Evolutionary conservation across 129 eudicot species (phyloP), one percentile per base, ranked within the genome.

Genomic region (Solidago caesia): DNA sequence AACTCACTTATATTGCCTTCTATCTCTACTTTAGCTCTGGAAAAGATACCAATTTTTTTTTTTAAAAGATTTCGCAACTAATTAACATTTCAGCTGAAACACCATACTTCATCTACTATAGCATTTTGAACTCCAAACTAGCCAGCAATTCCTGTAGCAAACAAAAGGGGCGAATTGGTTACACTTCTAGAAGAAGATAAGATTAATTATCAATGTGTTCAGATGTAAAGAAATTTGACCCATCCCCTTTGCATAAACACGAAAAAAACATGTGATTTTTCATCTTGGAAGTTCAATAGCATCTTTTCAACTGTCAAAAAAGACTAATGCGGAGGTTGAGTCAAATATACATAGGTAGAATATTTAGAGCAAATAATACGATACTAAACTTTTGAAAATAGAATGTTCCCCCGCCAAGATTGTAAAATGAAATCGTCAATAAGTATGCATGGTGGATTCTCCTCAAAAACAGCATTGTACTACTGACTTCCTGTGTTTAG

Each of bases 121-220:
- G 74, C 63, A 43, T 52, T 63, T 66, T 73, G 66, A 71, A 47
- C 47, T 73, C 70, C 82, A 49, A 44, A 71, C 77, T 76, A 87
- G 67, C 86, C 85, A 63, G 76, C 71, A 68, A 84, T 70, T 75
- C 86, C 88, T 87, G 88, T 49, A 44, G 42, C 29, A 80, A 79
- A 16, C 26, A 14, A 68, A 78, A 56, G 26, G 57, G 33, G 7
- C 0, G 46, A 15, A 41, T 60, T 73, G 62, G 51, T 75, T 67
- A 77, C 16, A 29, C 39, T 52, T 68, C 48, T 70, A 57, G 4
- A 64, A 63, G n/a, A 41, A 44, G 9, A 25, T 7, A 10, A 11
- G 0, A 27, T 61, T 27, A 27, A 25, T 12, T 15, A 15, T 15
- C 53, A 57, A 25, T 25, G 55, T 46, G 6, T 16, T 16, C 12